Base-by-base conservation (phyloP, 164 flowering plant genomes). In the Tetrastigma voinierianum region DNA sequence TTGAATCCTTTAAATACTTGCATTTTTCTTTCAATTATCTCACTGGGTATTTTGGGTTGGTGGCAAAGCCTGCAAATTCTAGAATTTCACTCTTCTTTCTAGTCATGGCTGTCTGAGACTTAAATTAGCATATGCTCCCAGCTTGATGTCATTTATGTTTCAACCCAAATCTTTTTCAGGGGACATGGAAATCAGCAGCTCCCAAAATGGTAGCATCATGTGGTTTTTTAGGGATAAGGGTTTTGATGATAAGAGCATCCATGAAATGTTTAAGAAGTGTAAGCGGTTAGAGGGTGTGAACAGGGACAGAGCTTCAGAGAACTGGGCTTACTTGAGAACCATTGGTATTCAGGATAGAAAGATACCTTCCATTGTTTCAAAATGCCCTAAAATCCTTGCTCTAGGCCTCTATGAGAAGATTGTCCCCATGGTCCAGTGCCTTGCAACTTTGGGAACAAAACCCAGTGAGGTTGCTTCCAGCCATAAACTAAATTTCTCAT, bases 181-280 rank as follows among this genome's bases (percentile, higher is more conserved):
- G 51, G 62, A 65, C 57, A 85, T 87, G 92, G 90, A 87, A 60
- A 66, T 64, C 16, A 65, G 76, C 21, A 72, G 71, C 61, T 52
- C 65, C 74, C 80, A 75, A 57, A 78, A 67, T 54, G 82, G 76
- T 25, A 79, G 81, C 77, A 75, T 90, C 32, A 65, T 84, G 76
- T 87, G 93, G 80, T 93, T 96, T 83, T 90, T 96, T 73, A 82
- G 72, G 71, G 95, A 90, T 56, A 80, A 74, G 67, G 95, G 98
- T 20, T 91, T 96, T 67, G 89, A 93, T 51, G 93, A 89, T 45
- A 82, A 73, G 62, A 82, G 66, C 43, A 87, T 96, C 56, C 3
- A 75, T 17, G 82, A 78, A 9, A 89, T 96, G 96, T 72, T 90
- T 65, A 83, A 70, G 54, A 93, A 71, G 69, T 96, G 98, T 83